Evolutionary conservation across 805 yeast species (phyloP).

Genomic region (Candida railenensis): DNA sequence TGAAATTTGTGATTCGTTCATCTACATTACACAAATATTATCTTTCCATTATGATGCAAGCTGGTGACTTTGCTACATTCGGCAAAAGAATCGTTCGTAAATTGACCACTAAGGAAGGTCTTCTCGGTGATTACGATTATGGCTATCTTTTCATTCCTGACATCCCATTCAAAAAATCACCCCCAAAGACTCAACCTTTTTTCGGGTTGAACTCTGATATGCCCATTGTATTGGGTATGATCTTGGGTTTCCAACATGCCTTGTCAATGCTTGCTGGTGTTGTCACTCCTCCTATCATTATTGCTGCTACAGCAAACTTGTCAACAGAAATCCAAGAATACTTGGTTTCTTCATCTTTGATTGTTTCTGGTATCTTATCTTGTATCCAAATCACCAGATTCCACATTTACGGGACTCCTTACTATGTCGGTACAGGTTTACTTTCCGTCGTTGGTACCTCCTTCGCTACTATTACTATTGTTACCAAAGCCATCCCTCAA

Average conservation of each 20-base stretch:
- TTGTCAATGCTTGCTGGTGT: constrained; percentile 92
- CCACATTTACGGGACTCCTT: constrained; percentile 69
- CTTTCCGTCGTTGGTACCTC: constrained; percentile 90
- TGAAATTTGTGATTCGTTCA: background rate
- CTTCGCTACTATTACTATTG: constrained; percentile 84
- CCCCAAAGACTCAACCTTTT: constrained; percentile 66
- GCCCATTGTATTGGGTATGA: constrained; percentile 74
- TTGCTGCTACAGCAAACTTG: constrained; percentile 59
- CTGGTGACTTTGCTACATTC: constrained; percentile 11
- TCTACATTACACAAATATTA: background rate
- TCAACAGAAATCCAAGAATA: constrained; percentile 35
- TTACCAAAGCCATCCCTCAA: constrained; percentile 64
- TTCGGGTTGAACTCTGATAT: constrained; percentile 77
- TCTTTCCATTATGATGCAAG: constrained; percentile 4
- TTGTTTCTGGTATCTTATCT: constrained; percentile 55
- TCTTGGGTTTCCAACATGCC: constrained; percentile 86
- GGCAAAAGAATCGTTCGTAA: constrained; percentile 32
- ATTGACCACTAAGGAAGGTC: constrained; percentile 73
- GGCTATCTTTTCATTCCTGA: constrained; percentile 76
- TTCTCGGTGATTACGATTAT: constrained; percentile 87
- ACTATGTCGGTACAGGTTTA: constrained; percentile 83
- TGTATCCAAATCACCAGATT: constrained; percentile 77
- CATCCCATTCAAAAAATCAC: constrained; percentile 59
- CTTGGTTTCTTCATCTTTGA: constrained; percentile 37
- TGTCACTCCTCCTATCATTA: constrained; percentile 78